Evolutionary conservation across 768 basidiomycete genomes (phyloP).

Genomic region (Hydnum rufescens): DNA sequence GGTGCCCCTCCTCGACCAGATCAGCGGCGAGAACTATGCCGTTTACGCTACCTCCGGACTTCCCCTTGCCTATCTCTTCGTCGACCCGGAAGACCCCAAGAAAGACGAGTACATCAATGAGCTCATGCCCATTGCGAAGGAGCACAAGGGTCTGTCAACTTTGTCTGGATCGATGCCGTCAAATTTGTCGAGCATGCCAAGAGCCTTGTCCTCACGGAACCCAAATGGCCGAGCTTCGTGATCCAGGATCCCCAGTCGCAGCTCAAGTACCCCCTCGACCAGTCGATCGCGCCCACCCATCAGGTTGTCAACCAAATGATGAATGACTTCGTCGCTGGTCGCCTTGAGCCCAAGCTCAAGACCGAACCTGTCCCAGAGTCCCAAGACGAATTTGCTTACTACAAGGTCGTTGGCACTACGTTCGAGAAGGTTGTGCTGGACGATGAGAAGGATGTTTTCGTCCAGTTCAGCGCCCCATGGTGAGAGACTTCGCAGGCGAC

Average conservation of each 20-base stretch:
- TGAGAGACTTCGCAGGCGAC: constrained; percentile 22
- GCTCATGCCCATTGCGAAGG: constrained; percentile 57
- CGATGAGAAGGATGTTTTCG: constrained; percentile 80
- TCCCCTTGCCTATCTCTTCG: constrained; percentile 87
- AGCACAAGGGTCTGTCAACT: constrained; percentile 81
- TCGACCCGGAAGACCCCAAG: constrained; percentile 50
- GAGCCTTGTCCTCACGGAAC: constrained; percentile 67
- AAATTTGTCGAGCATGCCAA: constrained; percentile 94
- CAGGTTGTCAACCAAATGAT: constrained; percentile 41
- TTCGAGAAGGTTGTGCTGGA: constrained; percentile 78
- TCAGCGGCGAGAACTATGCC: constrained; percentile 84
- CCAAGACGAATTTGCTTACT: constrained; percentile 72
- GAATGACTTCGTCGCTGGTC: constrained; percentile 44
- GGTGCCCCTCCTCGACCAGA: constrained; percentile 77
- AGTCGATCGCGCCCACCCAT: constrained; percentile 38
- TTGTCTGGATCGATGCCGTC: constrained; percentile 93
- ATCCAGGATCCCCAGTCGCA: constrained; percentile 69
- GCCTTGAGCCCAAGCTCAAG: constrained; percentile 71
- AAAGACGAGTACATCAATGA: constrained; percentile 42
- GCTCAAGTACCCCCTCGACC: constrained; percentile 77
- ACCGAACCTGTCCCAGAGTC: constrained; percentile 64
- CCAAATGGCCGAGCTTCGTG: constrained; percentile 87
- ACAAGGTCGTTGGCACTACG: constrained; percentile 65
- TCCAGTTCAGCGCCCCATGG: constrained; percentile 97
- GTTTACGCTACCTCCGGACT: constrained; percentile 61